Conservation (phyloP, 176 grass and related monocot genomes). For the Raddia guianensis region DNA sequence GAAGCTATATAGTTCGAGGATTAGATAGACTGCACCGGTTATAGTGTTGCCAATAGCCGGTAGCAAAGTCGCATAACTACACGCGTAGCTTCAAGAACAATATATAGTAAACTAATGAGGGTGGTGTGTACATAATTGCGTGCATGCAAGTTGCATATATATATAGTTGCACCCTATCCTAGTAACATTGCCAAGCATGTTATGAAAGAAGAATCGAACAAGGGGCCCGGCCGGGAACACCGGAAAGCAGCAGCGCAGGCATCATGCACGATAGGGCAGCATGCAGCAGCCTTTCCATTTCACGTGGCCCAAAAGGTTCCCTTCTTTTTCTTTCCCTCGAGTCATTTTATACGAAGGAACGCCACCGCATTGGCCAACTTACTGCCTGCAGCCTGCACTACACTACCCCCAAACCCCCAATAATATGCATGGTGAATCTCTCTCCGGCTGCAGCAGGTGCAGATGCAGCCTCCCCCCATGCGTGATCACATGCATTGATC, state of each 20-base stretch:
- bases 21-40: too few species aligned
- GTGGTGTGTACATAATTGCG: conserved; percentile 29
- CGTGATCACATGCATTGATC: neutral
- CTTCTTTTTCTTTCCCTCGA: conserved; percentile 29
- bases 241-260: conserved; percentile 5
- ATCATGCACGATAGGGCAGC: neutral
- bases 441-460: neutral
- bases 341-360: conserved; percentile 52
- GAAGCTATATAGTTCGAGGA: too few species aligned
- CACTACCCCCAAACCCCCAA: neutral
- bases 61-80: neutral
- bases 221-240: conserved; percentile 3
- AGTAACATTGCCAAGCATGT: conserved; percentile 24
- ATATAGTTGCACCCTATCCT: neutral
- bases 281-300: conserved; percentile 41
- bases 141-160: conserved; percentile 16
- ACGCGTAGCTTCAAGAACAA: neutral
- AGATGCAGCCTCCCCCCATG: neutral
- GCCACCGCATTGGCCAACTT: conserved; percentile 27
- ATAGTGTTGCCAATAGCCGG: too few species aligned
- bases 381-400: neutral
- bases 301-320: conserved; percentile 52
- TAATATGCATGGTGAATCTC: neutral
- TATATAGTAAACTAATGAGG: neutral
- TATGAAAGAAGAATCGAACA: neutral